A percentile compares a stretch with the other conserved stretches of the same genome.
These are phyloP conservation scores for Candida frijolesensis DNA, from an alignment of 1,139 yeast genomes.

Conservation along the genomic window DNA sequence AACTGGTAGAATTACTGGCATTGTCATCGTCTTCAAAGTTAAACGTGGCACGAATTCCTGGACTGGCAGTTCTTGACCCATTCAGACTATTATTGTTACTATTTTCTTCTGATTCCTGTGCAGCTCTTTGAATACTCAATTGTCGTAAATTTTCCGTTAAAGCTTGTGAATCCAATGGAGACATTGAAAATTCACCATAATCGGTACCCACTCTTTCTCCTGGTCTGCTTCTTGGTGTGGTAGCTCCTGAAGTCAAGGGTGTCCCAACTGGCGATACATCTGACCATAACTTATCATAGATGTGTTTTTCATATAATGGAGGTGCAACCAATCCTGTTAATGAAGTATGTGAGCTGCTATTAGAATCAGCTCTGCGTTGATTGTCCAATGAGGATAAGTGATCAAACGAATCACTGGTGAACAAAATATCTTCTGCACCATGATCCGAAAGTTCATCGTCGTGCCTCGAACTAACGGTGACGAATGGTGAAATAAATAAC, in stretches of 20 bases:
- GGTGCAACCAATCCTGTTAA: conserved; percentile 71
- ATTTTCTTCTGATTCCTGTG: conserved; percentile 25
- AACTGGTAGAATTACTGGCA: conserved; percentile 10
- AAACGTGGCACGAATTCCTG: conserved; percentile 41
- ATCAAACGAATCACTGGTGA: conserved; percentile 29
- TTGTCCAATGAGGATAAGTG: conserved; percentile 17
- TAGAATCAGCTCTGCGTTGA: conserved; percentile 20
- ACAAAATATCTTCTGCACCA: conserved; percentile 35
- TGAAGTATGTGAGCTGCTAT: conserved; percentile 33
- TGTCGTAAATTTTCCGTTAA: conserved; percentile 56
- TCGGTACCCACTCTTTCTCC: conserved; percentile 16
- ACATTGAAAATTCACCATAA: conserved; percentile 42
- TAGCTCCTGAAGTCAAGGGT: conserved; percentile 55
- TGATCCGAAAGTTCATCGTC: conserved; percentile 24
- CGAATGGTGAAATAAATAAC: conserved; percentile 78
- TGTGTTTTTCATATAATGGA: conserved; percentile 83
- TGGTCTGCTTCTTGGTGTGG: conserved; percentile 41
- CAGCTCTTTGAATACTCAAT: conserved; percentile 53
- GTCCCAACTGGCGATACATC: conserved; percentile 64
- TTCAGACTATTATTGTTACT: neutral
- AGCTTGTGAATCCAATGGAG: conserved; percentile 44
- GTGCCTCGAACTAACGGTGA: conserved; percentile 60
- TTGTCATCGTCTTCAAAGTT: conserved; percentile 41
- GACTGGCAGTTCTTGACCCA: conserved; percentile 8
- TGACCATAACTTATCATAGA: conserved; percentile 83